Percentiles rank a stretch among this genome's conserved stretches.
Conservation (phyloP, 2,329 filamentous ascomycete species). For the Fusarium odoratissimum region DNA sequence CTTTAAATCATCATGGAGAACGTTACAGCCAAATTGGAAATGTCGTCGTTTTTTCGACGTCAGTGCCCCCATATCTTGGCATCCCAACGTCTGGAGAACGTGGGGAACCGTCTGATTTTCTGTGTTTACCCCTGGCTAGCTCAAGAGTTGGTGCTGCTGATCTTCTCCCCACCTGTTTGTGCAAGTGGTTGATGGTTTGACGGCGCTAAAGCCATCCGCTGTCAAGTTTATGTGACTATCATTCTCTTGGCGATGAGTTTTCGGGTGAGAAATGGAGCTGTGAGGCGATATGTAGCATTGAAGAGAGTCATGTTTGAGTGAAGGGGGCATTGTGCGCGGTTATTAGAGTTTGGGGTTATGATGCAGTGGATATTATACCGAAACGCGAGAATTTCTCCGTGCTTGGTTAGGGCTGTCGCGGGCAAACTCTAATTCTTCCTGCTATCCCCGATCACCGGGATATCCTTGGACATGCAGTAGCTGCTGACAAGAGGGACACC, state of each 20-base stretch:
- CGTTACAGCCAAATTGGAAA: background rate
- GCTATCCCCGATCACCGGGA: background rate
- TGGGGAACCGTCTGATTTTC: constrained; percentile 21
- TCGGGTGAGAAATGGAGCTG: background rate
- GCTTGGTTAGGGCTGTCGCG: background rate
- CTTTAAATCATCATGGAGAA: background rate
- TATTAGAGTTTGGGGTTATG: background rate
- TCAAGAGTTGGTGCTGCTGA: background rate
- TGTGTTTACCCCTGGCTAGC: background rate
- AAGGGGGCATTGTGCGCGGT: background rate
- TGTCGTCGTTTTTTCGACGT: background rate
- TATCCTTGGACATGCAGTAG: background rate
- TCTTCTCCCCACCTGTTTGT: constrained; percentile 14
- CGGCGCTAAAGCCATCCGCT: constrained; percentile 1
- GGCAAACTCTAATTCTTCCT: background rate
- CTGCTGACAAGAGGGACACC: background rate
- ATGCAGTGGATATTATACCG: background rate
- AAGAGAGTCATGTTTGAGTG: no score
- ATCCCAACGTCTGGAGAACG: constrained; percentile 16
- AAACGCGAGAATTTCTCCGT: background rate
- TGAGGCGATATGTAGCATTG: background rate
- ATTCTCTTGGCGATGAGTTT: background rate
- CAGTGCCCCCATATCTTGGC: constrained; percentile 23
- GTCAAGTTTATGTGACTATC: background rate
- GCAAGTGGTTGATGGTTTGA: background rate